These are phyloP conservation scores for Fistulinella prunicolor DNA, from an alignment of 768 basidiomycete species.

Conservation along the genomic window DNA sequence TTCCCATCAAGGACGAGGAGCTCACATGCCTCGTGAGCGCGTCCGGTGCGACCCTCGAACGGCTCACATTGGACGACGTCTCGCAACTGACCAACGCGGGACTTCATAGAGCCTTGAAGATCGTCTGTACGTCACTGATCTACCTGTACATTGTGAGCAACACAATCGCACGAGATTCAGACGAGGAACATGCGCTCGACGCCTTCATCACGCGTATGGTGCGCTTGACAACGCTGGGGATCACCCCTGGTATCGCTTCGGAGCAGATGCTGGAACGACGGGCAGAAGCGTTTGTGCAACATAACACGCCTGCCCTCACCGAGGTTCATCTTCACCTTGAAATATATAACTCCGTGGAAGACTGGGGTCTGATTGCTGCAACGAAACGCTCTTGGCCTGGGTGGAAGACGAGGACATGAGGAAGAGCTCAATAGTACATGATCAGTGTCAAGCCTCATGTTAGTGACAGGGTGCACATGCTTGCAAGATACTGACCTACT, in stretches of 20 bases:
- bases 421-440: no score
- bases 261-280: conserved; percentile 9
- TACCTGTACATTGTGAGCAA: not conserved
- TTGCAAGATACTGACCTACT: no score
- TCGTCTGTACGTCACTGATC: conserved; percentile 1
- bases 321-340: not conserved
- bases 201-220: conserved; percentile 1
- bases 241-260: not conserved
- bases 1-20: conserved; percentile 10
- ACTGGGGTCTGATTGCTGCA: not conserved
- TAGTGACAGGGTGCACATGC: no score
- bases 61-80: not conserved
- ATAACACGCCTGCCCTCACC: not conserved
- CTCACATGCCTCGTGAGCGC: conserved; percentile 4
- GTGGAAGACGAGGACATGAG: not conserved
- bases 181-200: conserved; percentile 9
- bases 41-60: conserved; percentile 5
- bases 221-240: not conserved
- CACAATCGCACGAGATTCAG: not conserved
- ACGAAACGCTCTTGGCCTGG: conserved; percentile 3
- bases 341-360: not conserved
- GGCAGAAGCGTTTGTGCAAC: not conserved
- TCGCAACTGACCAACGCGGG: conserved; percentile 6
- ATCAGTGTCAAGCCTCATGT: no score
- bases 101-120: not conserved